These are phyloP conservation scores for Boletus tylopilopsis DNA, from an alignment of 768 basidiomycete genomes.

Conservation along the genomic window DNA sequence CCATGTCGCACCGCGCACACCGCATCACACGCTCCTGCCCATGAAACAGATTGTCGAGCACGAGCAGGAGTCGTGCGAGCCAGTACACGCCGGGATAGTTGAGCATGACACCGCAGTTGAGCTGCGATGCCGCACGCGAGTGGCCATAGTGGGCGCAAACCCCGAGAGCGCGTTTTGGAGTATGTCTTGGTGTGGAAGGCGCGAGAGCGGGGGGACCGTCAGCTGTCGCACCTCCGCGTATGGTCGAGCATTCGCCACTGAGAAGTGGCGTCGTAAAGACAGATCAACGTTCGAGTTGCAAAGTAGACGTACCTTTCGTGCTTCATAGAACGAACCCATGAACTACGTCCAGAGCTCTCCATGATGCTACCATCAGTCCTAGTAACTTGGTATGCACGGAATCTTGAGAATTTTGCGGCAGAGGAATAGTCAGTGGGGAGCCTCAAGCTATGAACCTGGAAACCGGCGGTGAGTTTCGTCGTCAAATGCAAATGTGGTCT, in stretches of 20 bases:
- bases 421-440: too few relatives aligned
- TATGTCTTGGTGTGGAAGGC: conserved; percentile 78
- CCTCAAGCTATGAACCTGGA: too few relatives aligned
- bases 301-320: too few relatives aligned
- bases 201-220: conserved; percentile 73
- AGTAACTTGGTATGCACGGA: too few relatives aligned
- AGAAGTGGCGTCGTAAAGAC: too few relatives aligned
- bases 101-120: conserved; percentile 73
- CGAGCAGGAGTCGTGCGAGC: conserved; percentile 73
- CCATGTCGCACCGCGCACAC: conserved; percentile 73
- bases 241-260: conserved; percentile 87
- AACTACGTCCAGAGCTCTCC: too few relatives aligned
- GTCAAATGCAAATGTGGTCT: too few relatives aligned
- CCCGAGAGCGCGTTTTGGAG: conserved; percentile 85
- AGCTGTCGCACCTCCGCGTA: conserved; percentile 68
- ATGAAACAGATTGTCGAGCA: conserved; percentile 82
- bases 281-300: too few relatives aligned
- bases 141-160: conserved; percentile 87
- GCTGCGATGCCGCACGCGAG: conserved; percentile 71
- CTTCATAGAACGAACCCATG: too few relatives aligned
- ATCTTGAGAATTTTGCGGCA: too few relatives aligned
- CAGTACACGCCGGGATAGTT: conserved; percentile 85
- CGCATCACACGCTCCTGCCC: conserved; percentile 66
- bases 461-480: too few relatives aligned
- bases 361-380: too few relatives aligned